These are phyloP conservation scores for Leucoagaricus sp. DNA, from an alignment of 1,284 basidiomycete species.

Conservation along the genomic window DNA sequence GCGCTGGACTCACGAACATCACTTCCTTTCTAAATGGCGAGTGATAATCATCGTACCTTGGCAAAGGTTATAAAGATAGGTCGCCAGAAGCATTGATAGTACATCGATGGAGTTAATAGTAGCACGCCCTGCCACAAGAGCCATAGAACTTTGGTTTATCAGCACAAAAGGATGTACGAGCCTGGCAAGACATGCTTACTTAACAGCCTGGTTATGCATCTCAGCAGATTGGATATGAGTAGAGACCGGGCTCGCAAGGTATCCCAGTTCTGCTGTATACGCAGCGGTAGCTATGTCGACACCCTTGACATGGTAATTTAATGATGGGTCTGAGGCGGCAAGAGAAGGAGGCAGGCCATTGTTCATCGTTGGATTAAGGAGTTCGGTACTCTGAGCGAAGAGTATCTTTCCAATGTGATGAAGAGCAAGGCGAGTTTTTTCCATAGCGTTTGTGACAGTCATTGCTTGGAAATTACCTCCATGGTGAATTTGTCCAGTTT, in stretches of 20 bases:
- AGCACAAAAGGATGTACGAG: constrained; percentile 9
- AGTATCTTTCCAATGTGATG: constrained; percentile 84
- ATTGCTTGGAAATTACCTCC: constrained; percentile 87
- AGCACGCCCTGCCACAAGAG: constrained; percentile 77
- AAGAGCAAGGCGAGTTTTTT: constrained; percentile 81
- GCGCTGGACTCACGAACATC: constrained; percentile 46
- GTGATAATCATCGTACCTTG: constrained; percentile 46
- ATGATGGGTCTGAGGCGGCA: constrained; percentile 79
- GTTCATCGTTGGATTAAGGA: constrained; percentile 82
- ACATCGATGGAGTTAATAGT: constrained; percentile 79
- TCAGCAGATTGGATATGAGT: constrained; percentile 86
- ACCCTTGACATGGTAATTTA: constrained; percentile 86
- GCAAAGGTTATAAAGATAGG: constrained; percentile 77
- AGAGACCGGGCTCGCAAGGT: constrained; percentile 81
- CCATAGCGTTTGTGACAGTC: constrained; percentile 86
- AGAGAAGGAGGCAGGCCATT: constrained; percentile 80
- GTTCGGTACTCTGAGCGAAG: constrained; percentile 83
- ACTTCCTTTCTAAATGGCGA: not conserved
- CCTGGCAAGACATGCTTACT: constrained; percentile 51
- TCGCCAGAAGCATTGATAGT: constrained; percentile 69
- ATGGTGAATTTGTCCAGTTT: constrained; percentile 70
- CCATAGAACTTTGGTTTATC: constrained; percentile 61
- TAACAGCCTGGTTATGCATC: constrained; percentile 88
- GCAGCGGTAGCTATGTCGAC: constrained; percentile 84
- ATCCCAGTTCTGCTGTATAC: constrained; percentile 81